Evolutionary conservation across 768 basidiomycete genomes (phyloP).

Genomic region (Coprinopsis marcescibilis): DNA sequence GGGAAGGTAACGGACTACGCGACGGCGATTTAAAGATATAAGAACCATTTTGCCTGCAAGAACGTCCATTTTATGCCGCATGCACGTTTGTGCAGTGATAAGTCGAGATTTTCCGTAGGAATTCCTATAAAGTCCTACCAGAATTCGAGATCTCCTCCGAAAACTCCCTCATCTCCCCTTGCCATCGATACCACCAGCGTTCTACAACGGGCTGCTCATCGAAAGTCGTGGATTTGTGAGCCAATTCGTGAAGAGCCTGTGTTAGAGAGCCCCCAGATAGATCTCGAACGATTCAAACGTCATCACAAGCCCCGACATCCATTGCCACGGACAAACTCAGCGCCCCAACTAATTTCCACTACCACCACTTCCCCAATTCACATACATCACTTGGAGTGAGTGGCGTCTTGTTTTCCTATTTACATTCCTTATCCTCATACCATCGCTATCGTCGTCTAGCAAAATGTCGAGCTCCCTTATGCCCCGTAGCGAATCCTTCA

Average conservation of each 20-base stretch:
- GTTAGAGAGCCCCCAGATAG: constrained; percentile 22
- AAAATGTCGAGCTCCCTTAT: constrained; percentile 52
- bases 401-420: constrained; percentile 15
- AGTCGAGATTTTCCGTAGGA: constrained; percentile 14
- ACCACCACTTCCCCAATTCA: constrained; percentile 57
- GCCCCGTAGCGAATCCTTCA: constrained; percentile 63
- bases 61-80: constrained; percentile 16
- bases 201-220: constrained; percentile 18
- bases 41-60: not conserved
- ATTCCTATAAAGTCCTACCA: constrained; percentile 17
- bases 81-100: constrained; percentile 35
- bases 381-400: constrained; percentile 43
- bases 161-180: constrained; percentile 12
- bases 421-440: constrained; percentile 13
- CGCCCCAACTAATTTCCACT: constrained; percentile 59
- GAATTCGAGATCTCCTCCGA: constrained; percentile 15
- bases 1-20: constrained; percentile 7
- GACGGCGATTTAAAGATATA: constrained; percentile 12
- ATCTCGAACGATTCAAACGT: constrained; percentile 47
- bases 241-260: constrained; percentile 47
- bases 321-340: constrained; percentile 41
- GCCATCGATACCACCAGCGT: constrained; percentile 6
- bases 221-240: constrained; percentile 34
- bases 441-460: constrained; percentile 12
- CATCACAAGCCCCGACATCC: constrained; percentile 52